Evolutionary conservation across 768 basidiomycete species (phyloP), one percentile per base, ranked within the genome.

Genomic region (Agrocybe pediades): DNA sequence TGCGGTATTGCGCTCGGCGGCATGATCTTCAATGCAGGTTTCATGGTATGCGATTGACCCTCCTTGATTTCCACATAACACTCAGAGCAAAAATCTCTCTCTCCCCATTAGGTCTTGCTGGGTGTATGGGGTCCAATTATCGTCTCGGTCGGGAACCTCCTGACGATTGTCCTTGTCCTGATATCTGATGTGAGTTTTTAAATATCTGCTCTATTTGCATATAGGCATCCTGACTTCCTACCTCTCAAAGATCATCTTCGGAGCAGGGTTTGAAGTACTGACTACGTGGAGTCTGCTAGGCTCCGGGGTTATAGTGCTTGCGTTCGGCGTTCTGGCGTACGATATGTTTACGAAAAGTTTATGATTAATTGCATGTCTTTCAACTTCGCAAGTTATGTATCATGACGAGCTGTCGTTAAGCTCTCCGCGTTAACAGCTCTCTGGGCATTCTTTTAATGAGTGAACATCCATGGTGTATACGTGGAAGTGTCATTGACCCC

Each of bases 101-200:
- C 25, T 23, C n/a, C n/a, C n/a, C n/a, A n/a, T n/a, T 58, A 94
- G 92, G 78, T 90, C 50, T 75, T 96, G 2, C 74, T 96, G 44
- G 90, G 89, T 23, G 70, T 90, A 23, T 95, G 91, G 90, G 93
- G 93, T 3, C 93, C 93, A 6, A 84, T 95, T 39, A 82, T 93
- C 40, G 85, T 86, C 8, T 92, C 91, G 2, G 94, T 97, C 26
- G 94, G 93, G 41, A 93, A 84, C 68, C 79, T 98, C n/a, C 78
- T 96, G n/a, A 95, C 95, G 5, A 95, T 96, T 59, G 91, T 96
- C 30, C 79, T 97, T 45, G 90, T 94, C 13, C 82, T 94, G 43
- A 62, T 92, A 15, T 84, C 88, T 39, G 95, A 98, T 69, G 76
- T 88, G 42, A 63, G 74, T 66, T 26, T 25, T 16, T 27, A 2